Conservation (phyloP, 176 grass and related monocot species). For the Sorghum bicolor region DNA sequence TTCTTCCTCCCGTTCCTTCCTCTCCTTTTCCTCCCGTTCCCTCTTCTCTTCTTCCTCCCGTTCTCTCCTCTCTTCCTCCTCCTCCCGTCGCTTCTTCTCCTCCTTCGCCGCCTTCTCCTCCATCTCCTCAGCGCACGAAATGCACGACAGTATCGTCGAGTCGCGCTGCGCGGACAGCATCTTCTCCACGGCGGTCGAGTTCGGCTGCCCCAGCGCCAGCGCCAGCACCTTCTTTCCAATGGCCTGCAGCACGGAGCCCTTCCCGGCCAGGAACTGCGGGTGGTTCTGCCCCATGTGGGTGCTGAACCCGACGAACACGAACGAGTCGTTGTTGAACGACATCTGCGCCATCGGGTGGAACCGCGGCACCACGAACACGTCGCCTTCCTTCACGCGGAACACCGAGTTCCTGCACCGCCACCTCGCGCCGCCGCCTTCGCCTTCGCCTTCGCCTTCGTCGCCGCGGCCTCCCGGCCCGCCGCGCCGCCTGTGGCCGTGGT, state of each 20-base stretch:
- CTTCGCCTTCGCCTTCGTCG: neutral
- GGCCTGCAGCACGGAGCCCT: conserved; percentile 47
- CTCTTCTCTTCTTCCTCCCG: neutral
- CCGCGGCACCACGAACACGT: conserved; percentile 69
- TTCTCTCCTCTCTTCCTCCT: neutral
- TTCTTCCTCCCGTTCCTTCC: neutral
- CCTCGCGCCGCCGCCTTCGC: neutral
- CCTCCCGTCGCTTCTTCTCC: neutral
- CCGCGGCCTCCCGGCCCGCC: neutral
- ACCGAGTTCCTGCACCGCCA: conserved; percentile 55
- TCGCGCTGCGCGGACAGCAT: conserved; percentile 48
- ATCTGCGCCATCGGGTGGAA: conserved; percentile 89
- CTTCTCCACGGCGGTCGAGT: conserved; percentile 42
- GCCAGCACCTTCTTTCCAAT: conserved; percentile 53
- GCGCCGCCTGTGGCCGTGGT: neutral
- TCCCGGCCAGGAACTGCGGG: conserved; percentile 82
- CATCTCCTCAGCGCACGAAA: conserved; percentile 79
- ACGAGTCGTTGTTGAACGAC: conserved; percentile 79
- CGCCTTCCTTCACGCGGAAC: conserved; percentile 67
- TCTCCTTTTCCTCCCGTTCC: neutral
- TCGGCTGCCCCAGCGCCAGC: conserved; percentile 39
- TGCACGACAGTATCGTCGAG: conserved; percentile 63
- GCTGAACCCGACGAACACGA: conserved; percentile 88
- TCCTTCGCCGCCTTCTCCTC: conserved; percentile 43
- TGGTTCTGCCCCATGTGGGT: conserved; percentile 61